These are phyloP conservation scores for Tuber aestivum DNA, from an alignment of 495 filamentous ascomycete species.

Conservation along the genomic window DNA sequence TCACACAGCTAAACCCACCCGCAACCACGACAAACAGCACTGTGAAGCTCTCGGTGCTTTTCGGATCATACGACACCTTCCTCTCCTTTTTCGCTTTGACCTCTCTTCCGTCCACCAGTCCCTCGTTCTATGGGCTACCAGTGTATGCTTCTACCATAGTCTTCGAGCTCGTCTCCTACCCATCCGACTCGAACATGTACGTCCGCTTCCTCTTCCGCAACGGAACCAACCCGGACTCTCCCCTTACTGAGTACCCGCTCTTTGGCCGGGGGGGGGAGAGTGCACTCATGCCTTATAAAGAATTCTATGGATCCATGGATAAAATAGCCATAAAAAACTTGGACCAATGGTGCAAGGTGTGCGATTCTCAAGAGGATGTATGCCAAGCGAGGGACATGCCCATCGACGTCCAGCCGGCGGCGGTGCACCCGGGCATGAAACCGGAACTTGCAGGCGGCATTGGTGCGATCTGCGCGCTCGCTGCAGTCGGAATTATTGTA, in stretches of 20 bases:
- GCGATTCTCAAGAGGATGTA: constrained; percentile 56
- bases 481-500: constrained; percentile 44
- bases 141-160: constrained; percentile 62
- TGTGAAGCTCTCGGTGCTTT: constrained; percentile 57
- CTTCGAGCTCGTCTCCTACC: constrained; percentile 69
- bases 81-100: constrained; percentile 69
- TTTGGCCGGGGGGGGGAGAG: constrained; percentile 56
- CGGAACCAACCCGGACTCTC: constrained; percentile 54
- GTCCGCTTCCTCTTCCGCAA: constrained; percentile 76
- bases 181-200: constrained; percentile 51
- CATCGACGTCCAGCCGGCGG: not conserved
- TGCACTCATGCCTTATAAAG: constrained; percentile 54
- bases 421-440: constrained; percentile 9
- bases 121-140: constrained; percentile 64
- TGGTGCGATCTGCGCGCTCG: constrained; percentile 47
- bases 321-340: constrained; percentile 57
- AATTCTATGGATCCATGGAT: constrained; percentile 57
- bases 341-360: constrained; percentile 63
- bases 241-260: constrained; percentile 57
- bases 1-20: constrained; percentile 57
- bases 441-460: constrained; percentile 50
- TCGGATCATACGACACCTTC: constrained; percentile 67
- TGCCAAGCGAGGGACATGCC: constrained; percentile 50
- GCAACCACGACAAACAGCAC: constrained; percentile 52
- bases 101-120: constrained; percentile 51